Evolutionary conservation across 2,329 filamentous ascomycete species (phyloP).

Genomic region (Ambrosiella cleistominuta): DNA sequence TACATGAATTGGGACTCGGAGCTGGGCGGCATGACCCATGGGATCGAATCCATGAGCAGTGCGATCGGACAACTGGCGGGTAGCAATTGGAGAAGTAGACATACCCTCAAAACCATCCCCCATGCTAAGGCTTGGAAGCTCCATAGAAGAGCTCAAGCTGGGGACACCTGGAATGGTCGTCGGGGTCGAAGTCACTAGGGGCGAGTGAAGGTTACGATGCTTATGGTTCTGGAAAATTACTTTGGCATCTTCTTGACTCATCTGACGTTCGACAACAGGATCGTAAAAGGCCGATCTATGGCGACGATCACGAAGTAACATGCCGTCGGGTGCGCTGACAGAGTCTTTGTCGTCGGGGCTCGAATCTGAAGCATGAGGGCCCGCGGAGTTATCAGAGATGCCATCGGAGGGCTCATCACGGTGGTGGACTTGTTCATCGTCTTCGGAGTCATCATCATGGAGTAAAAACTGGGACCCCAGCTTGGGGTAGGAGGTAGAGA

Average conservation of each 20-base stretch:
- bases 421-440: constrained; percentile 12
- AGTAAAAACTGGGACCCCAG: constrained; percentile 14
- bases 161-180: not conserved
- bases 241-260: constrained; percentile 88
- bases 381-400: constrained; percentile 6
- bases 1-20: not conserved
- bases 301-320: constrained; percentile 43
- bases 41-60: constrained; percentile 2
- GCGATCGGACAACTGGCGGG: not conserved
- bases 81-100: constrained; percentile 5
- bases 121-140: constrained; percentile 6
- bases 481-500: constrained; percentile 11
- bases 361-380: not conserved
- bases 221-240: constrained; percentile 60
- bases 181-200: not conserved
- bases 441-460: constrained; percentile 14
- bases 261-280: constrained; percentile 79
- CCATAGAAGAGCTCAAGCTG: constrained; percentile 1
- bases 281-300: constrained; percentile 79
- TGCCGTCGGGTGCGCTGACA: constrained; percentile 30
- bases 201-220: constrained; percentile 8
- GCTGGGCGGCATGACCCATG: constrained; percentile 1
- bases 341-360: constrained; percentile 7
- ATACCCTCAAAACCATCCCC: constrained; percentile 6
- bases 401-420: constrained; percentile 2